These are phyloP conservation scores for Magnolia officinalis DNA, from an alignment of 164 flowering plant species.

Conservation along the genomic window DNA sequence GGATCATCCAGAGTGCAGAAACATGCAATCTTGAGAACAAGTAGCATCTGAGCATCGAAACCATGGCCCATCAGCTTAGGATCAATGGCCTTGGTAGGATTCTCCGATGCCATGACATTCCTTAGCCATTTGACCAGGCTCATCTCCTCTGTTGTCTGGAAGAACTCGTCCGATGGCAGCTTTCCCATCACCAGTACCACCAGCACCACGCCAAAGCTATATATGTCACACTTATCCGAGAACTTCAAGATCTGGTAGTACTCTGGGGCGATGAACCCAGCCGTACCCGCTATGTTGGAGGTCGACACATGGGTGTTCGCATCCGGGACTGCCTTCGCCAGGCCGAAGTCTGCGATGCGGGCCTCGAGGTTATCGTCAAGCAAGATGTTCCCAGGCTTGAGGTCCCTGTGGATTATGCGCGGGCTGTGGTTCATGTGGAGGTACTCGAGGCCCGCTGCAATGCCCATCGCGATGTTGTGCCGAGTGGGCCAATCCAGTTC, in stretches of 20 bases:
- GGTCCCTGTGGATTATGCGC: slow-evolving; percentile 74
- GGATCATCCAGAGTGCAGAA: slow-evolving; percentile 83
- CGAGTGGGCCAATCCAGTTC: slow-evolving; percentile 69
- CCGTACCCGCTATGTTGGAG: slow-evolving; percentile 77
- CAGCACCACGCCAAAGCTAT: slow-evolving; percentile 80
- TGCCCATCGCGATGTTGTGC: slow-evolving; percentile 59
- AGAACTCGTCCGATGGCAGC: slow-evolving; percentile 73
- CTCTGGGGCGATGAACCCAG: slow-evolving; percentile 93
- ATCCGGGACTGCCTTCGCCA: slow-evolving; percentile 78
- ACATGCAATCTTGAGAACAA: slow-evolving; percentile 83
- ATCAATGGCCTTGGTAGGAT: slow-evolving; percentile 66
- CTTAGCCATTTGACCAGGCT: slow-evolving; percentile 82
- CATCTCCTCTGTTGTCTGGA: slow-evolving; percentile 62
- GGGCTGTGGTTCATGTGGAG: slow-evolving; percentile 71
- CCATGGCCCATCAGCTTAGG: slow-evolving; percentile 59
- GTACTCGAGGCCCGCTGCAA: slow-evolving; percentile 81
- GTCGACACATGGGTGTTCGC: slow-evolving; percentile 62
- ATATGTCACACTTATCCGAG: slow-evolving; percentile 89
- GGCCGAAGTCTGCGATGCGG: slow-evolving; percentile 86
- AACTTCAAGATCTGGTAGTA: slow-evolving; percentile 80
- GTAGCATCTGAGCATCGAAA: slow-evolving; percentile 70
- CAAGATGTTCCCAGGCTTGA: slow-evolving; percentile 82
- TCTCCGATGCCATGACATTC: slow-evolving; percentile 68
- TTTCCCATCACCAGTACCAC: slow-evolving; percentile 74
- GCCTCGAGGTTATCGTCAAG: slow-evolving; percentile 91